Evolutionary conservation across 2,329 filamentous ascomycete genomes (phyloP).

Genomic region (Ceratocystis lukuohia): DNA sequence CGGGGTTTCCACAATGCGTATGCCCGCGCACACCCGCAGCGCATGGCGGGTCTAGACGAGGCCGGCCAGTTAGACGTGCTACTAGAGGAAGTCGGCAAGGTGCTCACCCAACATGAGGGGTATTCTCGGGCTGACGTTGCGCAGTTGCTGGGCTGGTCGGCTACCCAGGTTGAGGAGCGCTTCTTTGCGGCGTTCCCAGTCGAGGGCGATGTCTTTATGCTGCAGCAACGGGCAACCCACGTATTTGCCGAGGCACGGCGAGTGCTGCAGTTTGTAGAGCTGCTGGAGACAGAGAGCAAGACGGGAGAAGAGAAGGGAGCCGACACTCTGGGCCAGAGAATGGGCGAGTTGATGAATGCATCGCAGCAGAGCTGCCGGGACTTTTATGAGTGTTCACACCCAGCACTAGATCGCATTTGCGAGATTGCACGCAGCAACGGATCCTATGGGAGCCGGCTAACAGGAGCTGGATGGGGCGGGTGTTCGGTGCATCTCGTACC

Average conservation of each 20-base stretch:
- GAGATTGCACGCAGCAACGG: constrained; percentile 63
- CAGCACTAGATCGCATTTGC: constrained; percentile 85
- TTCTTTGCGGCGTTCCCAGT: constrained; percentile 86
- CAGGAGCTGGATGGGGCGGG: constrained; percentile 92
- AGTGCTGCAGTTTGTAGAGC: constrained; percentile 67
- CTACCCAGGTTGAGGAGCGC: constrained; percentile 49
- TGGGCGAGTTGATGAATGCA: constrained; percentile 76
- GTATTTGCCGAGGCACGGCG: constrained; percentile 82
- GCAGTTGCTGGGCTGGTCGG: constrained; percentile 52
- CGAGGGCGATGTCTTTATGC: constrained; percentile 72
- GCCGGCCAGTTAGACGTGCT: constrained; percentile 21
- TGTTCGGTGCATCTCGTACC: constrained; percentile 91
- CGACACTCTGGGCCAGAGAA: constrained; percentile 37
- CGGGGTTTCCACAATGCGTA: constrained; percentile 78
- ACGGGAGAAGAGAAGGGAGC: constrained; percentile 21
- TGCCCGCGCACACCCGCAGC: constrained; percentile 40
- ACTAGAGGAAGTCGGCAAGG: constrained; percentile 35
- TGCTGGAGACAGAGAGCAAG: constrained; percentile 41
- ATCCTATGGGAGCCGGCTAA: constrained; percentile 71
- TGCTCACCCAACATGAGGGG: constrained; percentile 64
- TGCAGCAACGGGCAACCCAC: constrained; percentile 77
- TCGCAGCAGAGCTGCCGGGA: constrained; percentile 81
- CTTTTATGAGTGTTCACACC: constrained; percentile 80
- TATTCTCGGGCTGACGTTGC: constrained; percentile 84
- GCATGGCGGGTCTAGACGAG: constrained; percentile 26